A percentile compares a stretch with the other conserved stretches of the same genome.
Evolutionary conservation across 2,329 filamentous ascomycete genomes (phyloP).

Genomic region (Trichoderma afroharzianum): DNA sequence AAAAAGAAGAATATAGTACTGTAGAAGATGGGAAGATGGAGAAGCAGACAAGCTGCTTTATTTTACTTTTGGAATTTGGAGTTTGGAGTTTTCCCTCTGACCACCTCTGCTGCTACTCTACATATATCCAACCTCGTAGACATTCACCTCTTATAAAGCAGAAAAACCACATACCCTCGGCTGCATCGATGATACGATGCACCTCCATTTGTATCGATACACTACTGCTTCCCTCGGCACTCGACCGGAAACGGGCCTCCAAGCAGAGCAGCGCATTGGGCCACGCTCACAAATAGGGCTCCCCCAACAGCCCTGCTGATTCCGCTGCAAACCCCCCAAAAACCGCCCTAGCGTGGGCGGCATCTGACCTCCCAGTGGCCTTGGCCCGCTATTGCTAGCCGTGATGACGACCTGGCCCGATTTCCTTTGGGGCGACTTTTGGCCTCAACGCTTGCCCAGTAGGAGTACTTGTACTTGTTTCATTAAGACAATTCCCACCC

Average conservation of each 20-base stretch:
- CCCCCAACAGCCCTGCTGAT: constrained; percentile 8
- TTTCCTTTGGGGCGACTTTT: constrained; percentile 3
- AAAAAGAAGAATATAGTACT: neutral
- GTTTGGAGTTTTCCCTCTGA: neutral
- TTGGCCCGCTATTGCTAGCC: constrained; percentile 12
- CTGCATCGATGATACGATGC: neutral
- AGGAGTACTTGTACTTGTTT: neutral
- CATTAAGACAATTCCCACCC: constrained; percentile 9
- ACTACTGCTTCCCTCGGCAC: constrained; percentile 6
- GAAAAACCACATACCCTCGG: neutral
- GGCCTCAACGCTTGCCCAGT: constrained; percentile 15
- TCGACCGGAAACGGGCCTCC: constrained; percentile 9
- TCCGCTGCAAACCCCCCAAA: constrained; percentile 12
- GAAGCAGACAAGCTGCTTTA: neutral
- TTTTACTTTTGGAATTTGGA: neutral
- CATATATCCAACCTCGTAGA: neutral
- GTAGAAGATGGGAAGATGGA: neutral
- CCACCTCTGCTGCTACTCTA: neutral
- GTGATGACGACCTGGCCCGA: constrained; percentile 14
- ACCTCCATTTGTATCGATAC: neutral
- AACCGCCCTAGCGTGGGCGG: constrained; percentile 6
- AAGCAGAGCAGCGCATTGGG: constrained; percentile 8
- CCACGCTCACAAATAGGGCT: neutral
- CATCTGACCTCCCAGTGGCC: constrained; percentile 17
- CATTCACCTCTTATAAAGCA: neutral